These are phyloP conservation scores for Aspergillus sp. DNA, from an alignment of 2,329 filamentous ascomycete species.

Conservation along the genomic window DNA sequence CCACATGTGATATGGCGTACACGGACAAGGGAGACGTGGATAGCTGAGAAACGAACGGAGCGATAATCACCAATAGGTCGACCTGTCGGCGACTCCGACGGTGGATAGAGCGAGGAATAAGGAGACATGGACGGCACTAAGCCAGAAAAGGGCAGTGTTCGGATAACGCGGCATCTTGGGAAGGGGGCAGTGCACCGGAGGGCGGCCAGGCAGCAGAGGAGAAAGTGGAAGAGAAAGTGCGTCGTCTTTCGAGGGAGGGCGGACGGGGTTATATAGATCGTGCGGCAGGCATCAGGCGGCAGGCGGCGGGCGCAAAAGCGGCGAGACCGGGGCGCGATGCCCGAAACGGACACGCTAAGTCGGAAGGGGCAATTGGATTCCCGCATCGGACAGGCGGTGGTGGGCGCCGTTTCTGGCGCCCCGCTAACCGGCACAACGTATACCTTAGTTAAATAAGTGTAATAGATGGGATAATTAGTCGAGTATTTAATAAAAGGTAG, in stretches of 20 bases:
- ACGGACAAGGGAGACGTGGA: neutral
- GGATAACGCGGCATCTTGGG: conserved; percentile 3
- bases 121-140: neutral
- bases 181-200: conserved; percentile 5
- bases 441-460: conserved; percentile 8
- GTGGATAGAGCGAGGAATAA: neutral
- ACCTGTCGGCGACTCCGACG: neutral
- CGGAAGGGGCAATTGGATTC: conserved; percentile 13
- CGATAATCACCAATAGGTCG: neutral
- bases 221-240: conserved; percentile 24
- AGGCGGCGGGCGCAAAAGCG: conserved; percentile 17
- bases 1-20: neutral
- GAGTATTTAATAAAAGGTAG: neutral
- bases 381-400: conserved; percentile 18
- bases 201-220: conserved; percentile 7
- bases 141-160: conserved; percentile 2
- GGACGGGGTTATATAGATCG: conserved; percentile 26
- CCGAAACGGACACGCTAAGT: conserved; percentile 17
- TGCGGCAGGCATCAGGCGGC: conserved; percentile 12
- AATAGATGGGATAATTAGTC: neutral
- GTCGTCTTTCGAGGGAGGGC: conserved; percentile 18
- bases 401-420: conserved; percentile 19
- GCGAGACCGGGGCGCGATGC: conserved; percentile 17
- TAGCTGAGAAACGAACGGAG: neutral
- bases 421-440: conserved; percentile 20